These are phyloP conservation scores for Penicillium ochrochloron DNA, from an alignment of 495 filamentous ascomycete genomes.

Conservation along the genomic window DNA sequence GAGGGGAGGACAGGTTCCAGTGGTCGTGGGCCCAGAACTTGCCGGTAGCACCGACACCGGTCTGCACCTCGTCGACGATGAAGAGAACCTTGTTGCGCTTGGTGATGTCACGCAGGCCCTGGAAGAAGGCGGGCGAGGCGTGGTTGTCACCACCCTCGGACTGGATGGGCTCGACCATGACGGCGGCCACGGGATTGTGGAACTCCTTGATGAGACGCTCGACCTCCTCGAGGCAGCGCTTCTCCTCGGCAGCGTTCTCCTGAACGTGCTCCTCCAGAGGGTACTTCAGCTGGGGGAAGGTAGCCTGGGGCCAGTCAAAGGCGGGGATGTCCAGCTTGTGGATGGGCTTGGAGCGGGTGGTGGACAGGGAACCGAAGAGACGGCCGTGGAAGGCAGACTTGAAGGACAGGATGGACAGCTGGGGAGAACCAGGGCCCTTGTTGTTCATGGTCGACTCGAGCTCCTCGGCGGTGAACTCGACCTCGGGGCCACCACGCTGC, in stretches of 20 bases:
- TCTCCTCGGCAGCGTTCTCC: conserved; percentile 84
- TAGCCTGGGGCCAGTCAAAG: conserved; percentile 97
- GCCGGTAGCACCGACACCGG: conserved; percentile 88
- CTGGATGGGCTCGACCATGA: conserved; percentile 95
- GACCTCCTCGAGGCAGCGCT: conserved; percentile 83
- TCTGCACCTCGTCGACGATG: conserved; percentile 99
- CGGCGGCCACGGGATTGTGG: conserved; percentile 85
- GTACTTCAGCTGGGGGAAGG: conserved; percentile 90
- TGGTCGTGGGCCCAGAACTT: conserved; percentile 99
- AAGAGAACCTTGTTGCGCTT: conserved; percentile 84
- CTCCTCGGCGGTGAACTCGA: conserved; percentile 86
- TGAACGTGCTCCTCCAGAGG: conserved; percentile 80
- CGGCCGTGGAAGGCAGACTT: conserved; percentile 94
- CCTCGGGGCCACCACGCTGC: conserved; percentile 79
- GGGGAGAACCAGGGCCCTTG: conserved; percentile 77
- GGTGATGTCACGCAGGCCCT: conserved; percentile 81
- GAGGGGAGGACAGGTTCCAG: conserved; percentile 83
- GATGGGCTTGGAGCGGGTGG: conserved; percentile 94
- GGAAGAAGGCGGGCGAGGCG: conserved; percentile 92
- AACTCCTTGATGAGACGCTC: conserved; percentile 84
- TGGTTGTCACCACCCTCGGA: conserved; percentile 99
- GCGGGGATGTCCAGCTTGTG: conserved; percentile 99
- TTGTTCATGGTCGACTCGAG: conserved; percentile 82
- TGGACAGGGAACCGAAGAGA: conserved; percentile 88
- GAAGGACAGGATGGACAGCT: conserved; percentile 92